Base-by-base conservation (phyloP, 1,139 yeast species). In the Yarrowia galli region DNA sequence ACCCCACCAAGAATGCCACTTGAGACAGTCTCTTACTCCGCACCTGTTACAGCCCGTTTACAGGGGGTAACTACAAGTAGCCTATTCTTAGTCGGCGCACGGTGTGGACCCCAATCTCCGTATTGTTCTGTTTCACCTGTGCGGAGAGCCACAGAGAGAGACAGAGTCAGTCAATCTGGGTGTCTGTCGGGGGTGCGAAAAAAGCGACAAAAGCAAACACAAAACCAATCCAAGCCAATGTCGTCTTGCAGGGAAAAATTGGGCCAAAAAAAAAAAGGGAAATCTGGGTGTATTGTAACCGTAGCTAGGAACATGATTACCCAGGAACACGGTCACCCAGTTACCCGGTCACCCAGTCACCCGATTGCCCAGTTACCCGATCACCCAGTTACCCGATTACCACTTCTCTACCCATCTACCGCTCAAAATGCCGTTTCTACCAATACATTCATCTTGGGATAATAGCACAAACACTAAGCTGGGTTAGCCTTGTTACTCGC, bases 71-170 rank as follows among this genome's bases (percentile, higher is more conserved):
- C 32, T 28, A 28, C 32, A 10, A 28, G 28, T 25, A 7, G 6
- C 9, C 9, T 28, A 7, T 28, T 28, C 3, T 28, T 28, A n/a
- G n/a, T 43, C 48, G 48, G 48, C n/a, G 16, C 28, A 12, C 48
- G 48, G 48, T 43, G 48, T 43, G 53, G 53, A 23, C 18, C 53
- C 16, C 46, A 20, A 20, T 3, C 46, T 42, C 46, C 46, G 46
- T 48, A 28, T 48, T n/a, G 23, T 48, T 18, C 54, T 49, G 54
- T 49, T 49, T 49, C 54, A 49, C 54, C 40, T 32, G 54, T 32
- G 38, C 23, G 54, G 38, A 32, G 25, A n/a, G n/a, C n/a, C n/a
- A n/a, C n/a, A n/a, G n/a, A n/a, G n/a, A n/a, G n/a, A n/a, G n/a
- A n/a, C n/a, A n/a, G n/a, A n/a, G n/a, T n/a, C n/a, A n/a, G n/a